Evolutionary conservation across 2,329 filamentous ascomycete genomes (phyloP), one percentile per base, ranked within the genome.

Genomic region (Fusarium sacchari): DNA sequence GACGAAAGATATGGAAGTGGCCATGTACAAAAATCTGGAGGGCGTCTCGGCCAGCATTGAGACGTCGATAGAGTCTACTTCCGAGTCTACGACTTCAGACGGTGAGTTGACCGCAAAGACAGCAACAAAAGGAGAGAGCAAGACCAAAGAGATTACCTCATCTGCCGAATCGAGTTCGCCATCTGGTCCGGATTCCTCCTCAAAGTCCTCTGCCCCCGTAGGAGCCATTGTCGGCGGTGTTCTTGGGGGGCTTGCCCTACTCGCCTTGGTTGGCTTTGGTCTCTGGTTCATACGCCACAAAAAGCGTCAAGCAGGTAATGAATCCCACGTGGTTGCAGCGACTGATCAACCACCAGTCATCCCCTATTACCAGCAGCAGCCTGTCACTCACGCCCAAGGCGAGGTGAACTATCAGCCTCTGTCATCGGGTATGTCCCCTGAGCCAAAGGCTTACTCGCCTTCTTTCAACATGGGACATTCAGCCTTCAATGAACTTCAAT

Each of bases 261-360:
- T 66, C 20, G n/a, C 36, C 13, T n/a, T 65, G 4, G 26, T 66
- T 26, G 30, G 64, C 4, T 34, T 66, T 13, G 49, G 49, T 22
- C 37, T 66, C 7, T 64, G 60, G 49, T 49, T 49, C 15, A 43
- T 64, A n/a, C 49, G 60, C 36, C 40, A 46, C 24, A 66, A 57
- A 32, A 66, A 57, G 30, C 60, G 36, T 18, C 49, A 61, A 30
- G 32, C 39, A 20, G 17, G 9, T 28, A 22, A n/a, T 44, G 36
- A 20, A 12, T 10, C 37, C 10, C 40, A 34, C 1, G 6, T 9
- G 18, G 6, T 9, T 9, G 7, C 49, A 5, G 12, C 20, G 11
- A n/a, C 15, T 6, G 18, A 61, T n/a, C 59, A 37, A 5, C n/a
- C 59, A 7, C 37, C 40, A 18, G 5, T 32, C 18, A 6, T 32